Evolutionary conservation across 495 filamentous ascomycete genomes (phyloP).

Genomic region (Chaetomidium leptoderma): DNA sequence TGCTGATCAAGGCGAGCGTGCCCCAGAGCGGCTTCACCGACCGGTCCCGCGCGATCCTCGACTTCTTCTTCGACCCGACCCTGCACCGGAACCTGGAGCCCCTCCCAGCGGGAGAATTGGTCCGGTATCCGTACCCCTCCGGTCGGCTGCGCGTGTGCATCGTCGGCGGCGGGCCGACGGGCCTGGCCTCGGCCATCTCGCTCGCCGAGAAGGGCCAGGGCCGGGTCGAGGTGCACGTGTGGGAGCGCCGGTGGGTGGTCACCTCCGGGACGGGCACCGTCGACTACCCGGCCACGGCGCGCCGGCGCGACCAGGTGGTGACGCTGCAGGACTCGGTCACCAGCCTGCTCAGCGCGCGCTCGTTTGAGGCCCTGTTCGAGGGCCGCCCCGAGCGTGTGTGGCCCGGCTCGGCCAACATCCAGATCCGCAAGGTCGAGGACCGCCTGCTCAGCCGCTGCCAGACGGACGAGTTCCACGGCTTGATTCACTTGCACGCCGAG

Average conservation of each 20-base stretch:
- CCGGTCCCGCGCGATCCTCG: conserved; percentile 26
- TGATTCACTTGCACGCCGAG: conserved; percentile 36
- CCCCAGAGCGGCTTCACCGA: conserved; percentile 25
- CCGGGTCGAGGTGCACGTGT: conserved; percentile 34
- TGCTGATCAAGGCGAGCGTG: conserved; percentile 33
- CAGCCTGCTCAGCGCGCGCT: conserved; percentile 25
- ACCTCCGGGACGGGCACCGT: conserved; percentile 18
- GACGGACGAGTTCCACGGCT: conserved; percentile 29
- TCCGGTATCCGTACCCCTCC: conserved; percentile 30
- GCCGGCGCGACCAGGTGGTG: conserved; percentile 33
- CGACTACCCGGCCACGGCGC: conserved; percentile 30
- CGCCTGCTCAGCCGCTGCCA: conserved; percentile 35
- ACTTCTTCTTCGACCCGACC: conserved; percentile 41
- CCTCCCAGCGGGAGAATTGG: conserved; percentile 24
- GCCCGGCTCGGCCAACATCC: conserved; percentile 36
- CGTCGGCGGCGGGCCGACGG: conserved; percentile 36
- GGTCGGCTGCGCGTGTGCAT: conserved; percentile 33
- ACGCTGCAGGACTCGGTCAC: conserved; percentile 36
- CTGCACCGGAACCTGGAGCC: conserved; percentile 31
- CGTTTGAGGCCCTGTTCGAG: conserved; percentile 30
- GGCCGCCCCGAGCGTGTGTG: conserved; percentile 33
- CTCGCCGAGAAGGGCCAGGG: conserved; percentile 35
- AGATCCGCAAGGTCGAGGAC: conserved; percentile 42
- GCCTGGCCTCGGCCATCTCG: conserved; percentile 35
- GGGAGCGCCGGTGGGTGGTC: conserved; percentile 30